phyloP scores from a whole-genome alignment of 257 asterid genomes.

The Penstemon newberryi region DNA sequence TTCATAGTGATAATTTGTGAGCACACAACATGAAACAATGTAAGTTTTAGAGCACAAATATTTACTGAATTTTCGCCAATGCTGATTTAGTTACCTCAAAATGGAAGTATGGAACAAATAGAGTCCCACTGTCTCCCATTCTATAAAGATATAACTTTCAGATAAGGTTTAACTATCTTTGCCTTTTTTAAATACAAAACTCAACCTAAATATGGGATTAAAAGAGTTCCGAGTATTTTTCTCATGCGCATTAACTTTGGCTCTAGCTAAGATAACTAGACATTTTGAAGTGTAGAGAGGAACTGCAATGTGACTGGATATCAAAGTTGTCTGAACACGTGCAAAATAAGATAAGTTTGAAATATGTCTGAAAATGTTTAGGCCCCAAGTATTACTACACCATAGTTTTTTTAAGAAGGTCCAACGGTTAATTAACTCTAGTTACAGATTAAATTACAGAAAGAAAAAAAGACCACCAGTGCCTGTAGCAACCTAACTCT shows the following conservation, averaged over 20 bases:
- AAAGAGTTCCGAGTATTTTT: background rate
- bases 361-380: background rate
- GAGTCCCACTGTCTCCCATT: too few species aligned
- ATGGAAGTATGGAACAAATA: too few species aligned
- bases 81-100: too few species aligned
- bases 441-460: conserved; percentile 17
- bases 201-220: background rate
- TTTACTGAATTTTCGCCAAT: too few species aligned
- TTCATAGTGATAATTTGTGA: too few species aligned
- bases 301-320: background rate
- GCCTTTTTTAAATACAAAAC: background rate
- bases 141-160: too few species aligned
- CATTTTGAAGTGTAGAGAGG: background rate
- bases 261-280: background rate
- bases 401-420: background rate
- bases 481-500: background rate
- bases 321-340: too few species aligned
- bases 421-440: background rate
- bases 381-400: conserved; percentile 9
- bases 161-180: background rate
- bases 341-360: too few species aligned
- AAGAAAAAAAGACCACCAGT: background rate
- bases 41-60: too few species aligned
- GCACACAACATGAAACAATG: too few species aligned
- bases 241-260: background rate